Conservation (phyloP, 352 stramenopile species). For the Phytopythium delawarense region DNA sequence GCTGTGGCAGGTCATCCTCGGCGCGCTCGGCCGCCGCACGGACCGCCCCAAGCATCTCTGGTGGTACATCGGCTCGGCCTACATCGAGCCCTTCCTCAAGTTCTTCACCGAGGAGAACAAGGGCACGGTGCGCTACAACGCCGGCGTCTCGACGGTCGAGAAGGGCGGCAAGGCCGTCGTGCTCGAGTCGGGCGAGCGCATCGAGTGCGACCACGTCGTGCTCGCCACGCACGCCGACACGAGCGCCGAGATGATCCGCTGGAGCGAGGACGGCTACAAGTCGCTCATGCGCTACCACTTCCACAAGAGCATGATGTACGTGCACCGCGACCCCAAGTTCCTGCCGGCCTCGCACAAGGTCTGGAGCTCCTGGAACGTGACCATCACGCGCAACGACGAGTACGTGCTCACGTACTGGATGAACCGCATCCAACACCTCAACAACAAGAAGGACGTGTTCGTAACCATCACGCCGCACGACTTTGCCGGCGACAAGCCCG, state of each 20-base stretch:
- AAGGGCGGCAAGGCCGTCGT: constrained; percentile 80
- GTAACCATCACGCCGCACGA: constrained; percentile 83
- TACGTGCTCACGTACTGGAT: constrained; percentile 90
- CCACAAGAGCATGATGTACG: constrained; percentile 89
- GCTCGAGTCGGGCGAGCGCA: constrained; percentile 59
- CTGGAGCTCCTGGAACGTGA: constrained; percentile 85
- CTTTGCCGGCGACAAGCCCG: constrained; percentile 58
- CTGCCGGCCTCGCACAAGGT: constrained; percentile 70
- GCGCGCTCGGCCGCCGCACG: constrained; percentile 61
- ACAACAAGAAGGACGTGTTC: constrained; percentile 84
- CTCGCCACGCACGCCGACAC: constrained; percentile 79
- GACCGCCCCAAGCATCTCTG: constrained; percentile 81
- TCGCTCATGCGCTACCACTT: constrained; percentile 79
- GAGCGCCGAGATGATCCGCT: constrained; percentile 67
- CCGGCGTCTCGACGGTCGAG: constrained; percentile 55
- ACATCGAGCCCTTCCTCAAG: constrained; percentile 84
- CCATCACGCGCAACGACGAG: constrained; percentile 79
- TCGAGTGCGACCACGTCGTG: constrained; percentile 84
- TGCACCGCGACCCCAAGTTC: constrained; percentile 76
- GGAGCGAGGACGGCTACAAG: constrained; percentile 56
- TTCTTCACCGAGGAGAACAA: constrained; percentile 81
- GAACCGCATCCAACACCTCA: constrained; percentile 85
- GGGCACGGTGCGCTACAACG: constrained; percentile 76
- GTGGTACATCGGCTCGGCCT: constrained; percentile 83
- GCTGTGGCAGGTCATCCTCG: constrained; percentile 80